phyloP scores from a whole-genome alignment of 352 stramenopile species.

The Pythium guiyangense region DNA sequence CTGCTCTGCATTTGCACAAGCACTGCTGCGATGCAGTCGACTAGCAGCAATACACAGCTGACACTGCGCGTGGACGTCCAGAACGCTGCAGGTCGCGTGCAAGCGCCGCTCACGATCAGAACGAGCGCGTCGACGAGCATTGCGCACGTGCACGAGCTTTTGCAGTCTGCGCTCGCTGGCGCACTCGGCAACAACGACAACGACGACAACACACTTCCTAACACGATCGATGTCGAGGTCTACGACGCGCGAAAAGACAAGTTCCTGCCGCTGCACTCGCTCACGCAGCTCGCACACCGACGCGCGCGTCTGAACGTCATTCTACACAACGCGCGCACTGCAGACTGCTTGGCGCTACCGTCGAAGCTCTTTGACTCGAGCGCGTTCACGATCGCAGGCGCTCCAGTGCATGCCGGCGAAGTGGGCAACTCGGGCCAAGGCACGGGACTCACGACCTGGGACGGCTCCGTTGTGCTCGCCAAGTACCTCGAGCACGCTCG shows the following conservation, averaged over 20 bases:
- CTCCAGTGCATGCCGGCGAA: slow-evolving; percentile 46
- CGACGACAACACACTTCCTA: background rate
- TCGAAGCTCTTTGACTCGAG: slow-evolving; percentile 49
- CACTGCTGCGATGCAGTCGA: too few relatives aligned
- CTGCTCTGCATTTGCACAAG: background rate
- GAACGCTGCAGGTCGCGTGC: slow-evolving; percentile 1
- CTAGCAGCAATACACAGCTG: background rate
- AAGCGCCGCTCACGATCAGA: slow-evolving; percentile 9
- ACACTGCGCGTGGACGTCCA: slow-evolving; percentile 16
- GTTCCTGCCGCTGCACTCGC: slow-evolving; percentile 22
- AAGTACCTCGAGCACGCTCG: slow-evolving; percentile 85
- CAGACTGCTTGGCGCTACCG: slow-evolving; percentile 38
- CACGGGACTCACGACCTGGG: slow-evolving; percentile 89
- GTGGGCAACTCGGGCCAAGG: slow-evolving; percentile 79
- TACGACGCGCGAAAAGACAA: slow-evolving; percentile 31
- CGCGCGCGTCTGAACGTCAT: slow-evolving; percentile 40
- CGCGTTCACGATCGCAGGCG: slow-evolving; percentile 54
- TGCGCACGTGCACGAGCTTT: slow-evolving; percentile 1
- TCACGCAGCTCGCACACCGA: slow-evolving; percentile 19
- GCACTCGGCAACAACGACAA: background rate
- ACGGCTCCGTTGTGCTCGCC: slow-evolving; percentile 87
- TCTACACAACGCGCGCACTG: slow-evolving; percentile 11
- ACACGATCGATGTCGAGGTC: slow-evolving; percentile 29
- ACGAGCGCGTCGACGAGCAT: slow-evolving; percentile 3
- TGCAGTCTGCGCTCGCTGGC: slow-evolving; percentile 2